Base-by-base conservation (phyloP, 345 rosid species). In the Acer negundo region DNA sequence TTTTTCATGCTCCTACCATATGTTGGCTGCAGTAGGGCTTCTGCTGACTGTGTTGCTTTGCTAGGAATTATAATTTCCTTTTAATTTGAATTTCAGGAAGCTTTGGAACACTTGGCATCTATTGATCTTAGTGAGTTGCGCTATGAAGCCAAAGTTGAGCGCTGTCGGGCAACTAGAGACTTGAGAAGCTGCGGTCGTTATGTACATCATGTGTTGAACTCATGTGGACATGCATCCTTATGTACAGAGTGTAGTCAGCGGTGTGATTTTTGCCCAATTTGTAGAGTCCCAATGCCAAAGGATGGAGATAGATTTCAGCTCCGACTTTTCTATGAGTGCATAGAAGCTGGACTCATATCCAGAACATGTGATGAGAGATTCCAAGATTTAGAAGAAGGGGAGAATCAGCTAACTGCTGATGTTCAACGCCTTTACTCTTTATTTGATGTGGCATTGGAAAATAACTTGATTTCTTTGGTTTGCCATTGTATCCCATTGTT, bases 181-280 rank as follows among this genome's bases (percentile, higher is more conserved):
- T 84, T 94, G 86, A 81, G 95, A 70, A 90, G 97, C 78, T 94
- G 99, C 56, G 98, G 93, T 38, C 87, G 93, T 55, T 86, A 80
- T 77, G 99, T 94, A 20, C 88, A 87, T 69, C 75, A 87, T 84
- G 90, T 85, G 20, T 80, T 97, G 76, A 88, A 71, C 78, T 85
- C 97, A 2, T 96, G 99, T 67, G 89, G 97, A 51, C 99, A 96
- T 87, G 97, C 99, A 16, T 96, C 97, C 17, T 81, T 97, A 79
- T 94, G 98, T 83, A 77, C 77, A 4, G 98, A 94, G 89, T 96
- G 98, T 79, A 84, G 90, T 77, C 93, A 90, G 44, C 86, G 95
- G 38, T 88, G 89, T 82, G 98, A 97, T 81, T 66, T 86, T 80
- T 97, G 99, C 86, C 99, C 99, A 3, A 82, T 96, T 82, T 96